phyloP scores from a whole-genome alignment of 1,139 yeast genomes.

The Debaryomycetaceae sp. region DNA sequence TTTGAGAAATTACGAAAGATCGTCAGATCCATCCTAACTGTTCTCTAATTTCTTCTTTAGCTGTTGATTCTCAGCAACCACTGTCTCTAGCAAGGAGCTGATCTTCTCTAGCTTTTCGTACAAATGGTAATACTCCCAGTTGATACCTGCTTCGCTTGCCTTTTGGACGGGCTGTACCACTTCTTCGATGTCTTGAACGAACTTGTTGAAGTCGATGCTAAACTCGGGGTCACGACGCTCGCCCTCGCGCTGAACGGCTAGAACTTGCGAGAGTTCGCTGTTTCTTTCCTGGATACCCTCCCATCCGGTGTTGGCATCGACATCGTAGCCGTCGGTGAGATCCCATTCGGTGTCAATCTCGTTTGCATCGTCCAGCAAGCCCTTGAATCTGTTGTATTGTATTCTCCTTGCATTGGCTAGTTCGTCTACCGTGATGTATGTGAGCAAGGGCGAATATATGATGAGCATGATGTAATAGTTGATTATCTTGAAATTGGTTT shows the following conservation, averaged over 20 bases:
- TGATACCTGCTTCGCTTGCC: conserved; percentile 56
- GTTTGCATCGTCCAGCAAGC: conserved; percentile 75
- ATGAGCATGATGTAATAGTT: conserved; percentile 57
- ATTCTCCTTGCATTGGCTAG: conserved; percentile 65
- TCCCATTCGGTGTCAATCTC: conserved; percentile 82
- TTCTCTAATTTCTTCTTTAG: conserved; percentile 18
- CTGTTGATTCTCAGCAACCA: conserved; percentile 42
- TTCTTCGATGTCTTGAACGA: conserved; percentile 45
- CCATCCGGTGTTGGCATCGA: conserved; percentile 32
- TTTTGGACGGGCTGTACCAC: conserved; percentile 56
- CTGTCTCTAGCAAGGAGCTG: conserved; percentile 37
- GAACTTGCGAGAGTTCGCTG: conserved; percentile 33
- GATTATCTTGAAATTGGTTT: conserved; percentile 27
- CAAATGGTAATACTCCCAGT: conserved; percentile 63
- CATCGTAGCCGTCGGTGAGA: conserved; percentile 70
- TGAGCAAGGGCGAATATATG: conserved; percentile 65
- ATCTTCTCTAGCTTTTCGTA: conserved; percentile 48
- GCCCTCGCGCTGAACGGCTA: conserved; percentile 55
- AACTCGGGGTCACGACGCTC: conserved; percentile 75
- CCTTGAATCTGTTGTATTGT: conserved; percentile 64
- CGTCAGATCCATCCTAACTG: conserved; percentile 1
- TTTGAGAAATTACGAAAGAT: neutral
- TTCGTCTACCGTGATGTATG: conserved; percentile 62
- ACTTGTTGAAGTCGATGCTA: conserved; percentile 43
- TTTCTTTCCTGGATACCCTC: conserved; percentile 40